Percentiles rank a stretch among this genome's conserved stretches.
Evolutionary conservation across 306 rosid genomes (phyloP).

Genomic region (Urtica urens): DNA sequence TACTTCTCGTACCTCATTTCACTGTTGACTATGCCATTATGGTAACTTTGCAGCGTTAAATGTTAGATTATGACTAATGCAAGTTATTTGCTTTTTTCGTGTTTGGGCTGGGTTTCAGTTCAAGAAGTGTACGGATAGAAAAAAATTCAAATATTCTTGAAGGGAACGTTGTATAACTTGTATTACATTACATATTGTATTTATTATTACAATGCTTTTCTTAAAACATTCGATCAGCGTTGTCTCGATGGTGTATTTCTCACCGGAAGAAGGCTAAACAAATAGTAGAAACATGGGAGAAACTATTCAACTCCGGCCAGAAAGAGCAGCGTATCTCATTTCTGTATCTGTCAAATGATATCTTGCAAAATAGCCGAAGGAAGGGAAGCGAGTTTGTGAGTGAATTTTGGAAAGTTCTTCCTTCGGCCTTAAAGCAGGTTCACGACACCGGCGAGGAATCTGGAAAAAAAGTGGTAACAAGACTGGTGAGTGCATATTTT

Average conservation of each 20-base stretch:
- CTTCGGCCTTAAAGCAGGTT: constrained; percentile 58
- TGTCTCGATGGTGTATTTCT: constrained; percentile 75
- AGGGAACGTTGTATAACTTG: too few species aligned
- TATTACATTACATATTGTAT: too few species aligned
- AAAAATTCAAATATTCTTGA: too few species aligned
- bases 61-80: too few species aligned
- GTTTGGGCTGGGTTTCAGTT: not conserved
- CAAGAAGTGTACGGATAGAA: too few species aligned
- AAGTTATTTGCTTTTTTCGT: not conserved
- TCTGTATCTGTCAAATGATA: constrained; percentile 80
- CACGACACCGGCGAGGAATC: constrained; percentile 48
- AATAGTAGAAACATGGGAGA: constrained; percentile 83
- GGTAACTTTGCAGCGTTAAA: too few species aligned
- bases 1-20: not conserved
- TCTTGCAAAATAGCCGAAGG: constrained; percentile 85
- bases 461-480: constrained; percentile 54
- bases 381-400: constrained; percentile 85
- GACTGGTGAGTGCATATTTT: constrained; percentile 48
- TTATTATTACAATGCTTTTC: constrained; percentile 39
- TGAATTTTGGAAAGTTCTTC: constrained; percentile 92
- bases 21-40: too few species aligned
- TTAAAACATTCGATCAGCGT: constrained; percentile 45
- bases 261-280: constrained; percentile 70
- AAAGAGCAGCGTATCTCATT: constrained; percentile 61
- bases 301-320: constrained; percentile 64